These are phyloP conservation scores for Raphanus hybrid DNA, from an alignment of 441 rosid genomes.

Conservation along the genomic window DNA sequence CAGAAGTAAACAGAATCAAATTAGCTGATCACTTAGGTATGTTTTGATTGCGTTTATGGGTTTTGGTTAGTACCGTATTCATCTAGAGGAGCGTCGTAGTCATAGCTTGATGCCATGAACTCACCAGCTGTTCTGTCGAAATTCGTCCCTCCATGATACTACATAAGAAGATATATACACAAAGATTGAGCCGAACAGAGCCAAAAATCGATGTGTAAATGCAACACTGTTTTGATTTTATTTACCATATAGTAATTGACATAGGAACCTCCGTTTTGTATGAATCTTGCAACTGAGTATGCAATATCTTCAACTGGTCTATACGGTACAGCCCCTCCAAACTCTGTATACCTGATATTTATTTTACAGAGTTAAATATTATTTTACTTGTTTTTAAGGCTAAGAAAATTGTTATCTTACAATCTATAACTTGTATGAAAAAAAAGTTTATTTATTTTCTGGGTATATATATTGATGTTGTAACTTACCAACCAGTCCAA, in stretches of 20 bases:
- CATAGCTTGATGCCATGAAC: constrained; percentile 76
- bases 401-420: neutral
- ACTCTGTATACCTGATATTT: constrained; percentile 40
- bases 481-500: constrained; percentile 70
- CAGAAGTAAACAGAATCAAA: neutral
- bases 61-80: constrained; percentile 59
- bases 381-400: neutral
- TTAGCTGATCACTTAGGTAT: constrained; percentile 14
- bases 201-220: neutral
- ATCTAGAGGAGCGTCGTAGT: constrained; percentile 77
- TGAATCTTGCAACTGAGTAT: constrained; percentile 51
- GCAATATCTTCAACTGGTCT: constrained; percentile 73
- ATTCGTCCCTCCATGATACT: constrained; percentile 84
- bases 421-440: neutral
- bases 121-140: constrained; percentile 78
- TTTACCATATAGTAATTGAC: constrained; percentile 69
- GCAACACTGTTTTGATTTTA: neutral
- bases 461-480: constrained; percentile 1
- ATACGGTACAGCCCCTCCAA: constrained; percentile 51
- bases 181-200: constrained; percentile 11
- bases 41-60: neutral
- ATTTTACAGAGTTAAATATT: constrained; percentile 1
- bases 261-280: constrained; percentile 62
- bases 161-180: neutral
- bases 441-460: neutral